Percentiles rank a stretch among this genome's conserved stretches.
phyloP scores from a whole-genome alignment of 208 protist genomes.

The Leishmania lainsoni region DNA sequence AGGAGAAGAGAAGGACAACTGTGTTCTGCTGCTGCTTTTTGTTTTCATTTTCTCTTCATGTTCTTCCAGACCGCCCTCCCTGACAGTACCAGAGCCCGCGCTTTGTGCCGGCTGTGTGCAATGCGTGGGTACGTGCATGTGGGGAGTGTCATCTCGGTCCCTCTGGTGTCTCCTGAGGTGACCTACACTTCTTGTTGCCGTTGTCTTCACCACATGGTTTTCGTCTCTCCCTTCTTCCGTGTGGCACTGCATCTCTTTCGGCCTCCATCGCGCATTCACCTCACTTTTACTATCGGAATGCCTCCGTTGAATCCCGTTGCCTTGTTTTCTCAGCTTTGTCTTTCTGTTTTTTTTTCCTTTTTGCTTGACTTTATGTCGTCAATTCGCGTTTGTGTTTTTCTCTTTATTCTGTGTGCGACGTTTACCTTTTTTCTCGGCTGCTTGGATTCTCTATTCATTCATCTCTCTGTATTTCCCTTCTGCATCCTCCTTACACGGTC shows the following conservation, averaged over 20 bases:
- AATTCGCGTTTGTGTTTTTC: not conserved
- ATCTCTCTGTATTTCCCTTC: not conserved
- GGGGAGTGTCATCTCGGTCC: not conserved
- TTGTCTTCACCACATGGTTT: not conserved
- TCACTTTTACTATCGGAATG: not conserved
- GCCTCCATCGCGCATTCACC: not conserved
- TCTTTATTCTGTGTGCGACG: not conserved
- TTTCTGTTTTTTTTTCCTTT: slow-evolving; percentile 16
- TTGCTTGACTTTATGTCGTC: slow-evolving; percentile 1
- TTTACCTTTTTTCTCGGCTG: not conserved
- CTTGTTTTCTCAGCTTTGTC: not conserved
- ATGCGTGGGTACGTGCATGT: not conserved
- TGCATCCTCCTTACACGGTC: not conserved
- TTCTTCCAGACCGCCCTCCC: not conserved
- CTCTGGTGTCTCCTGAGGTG: not conserved
- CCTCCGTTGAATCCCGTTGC: not conserved
- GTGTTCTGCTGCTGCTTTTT: not conserved
- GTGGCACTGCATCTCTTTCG: not conserved
- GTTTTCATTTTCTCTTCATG: slow-evolving; percentile 18
- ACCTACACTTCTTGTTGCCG: not conserved
- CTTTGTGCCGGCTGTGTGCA: not conserved
- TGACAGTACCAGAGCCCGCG: not conserved
- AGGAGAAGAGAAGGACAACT: not conserved
- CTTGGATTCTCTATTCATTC: not conserved
- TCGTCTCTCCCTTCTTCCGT: not conserved